These are phyloP conservation scores for Cercospora sesami DNA, from an alignment of 2,329 filamentous ascomycete species.

Conservation along the genomic window DNA sequence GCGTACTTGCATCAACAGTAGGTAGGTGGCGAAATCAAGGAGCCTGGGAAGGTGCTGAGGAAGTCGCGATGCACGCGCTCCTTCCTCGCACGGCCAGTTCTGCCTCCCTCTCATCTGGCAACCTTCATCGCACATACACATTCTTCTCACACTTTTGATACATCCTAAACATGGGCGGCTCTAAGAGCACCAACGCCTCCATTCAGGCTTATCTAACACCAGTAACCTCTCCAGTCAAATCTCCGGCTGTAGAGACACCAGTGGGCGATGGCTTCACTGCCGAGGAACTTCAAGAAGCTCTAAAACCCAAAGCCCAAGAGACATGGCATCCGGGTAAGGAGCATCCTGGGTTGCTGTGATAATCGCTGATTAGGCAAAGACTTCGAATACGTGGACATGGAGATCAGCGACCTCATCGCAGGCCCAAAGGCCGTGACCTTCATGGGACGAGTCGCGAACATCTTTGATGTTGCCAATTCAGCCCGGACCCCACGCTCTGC, in stretches of 20 bases:
- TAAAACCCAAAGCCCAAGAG: constrained; percentile 26
- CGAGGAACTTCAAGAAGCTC: constrained; percentile 42
- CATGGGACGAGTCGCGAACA: constrained; percentile 58
- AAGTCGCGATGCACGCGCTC: constrained; percentile 2
- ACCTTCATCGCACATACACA: neutral
- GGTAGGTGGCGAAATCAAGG: neutral
- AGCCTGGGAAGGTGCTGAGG: neutral
- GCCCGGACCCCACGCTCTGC: constrained; percentile 49
- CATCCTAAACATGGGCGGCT: neutral
- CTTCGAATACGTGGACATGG: constrained; percentile 47
- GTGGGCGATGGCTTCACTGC: constrained; percentile 56
- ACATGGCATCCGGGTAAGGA: constrained; percentile 48
- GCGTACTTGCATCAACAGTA: neutral
- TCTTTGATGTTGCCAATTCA: constrained; percentile 48
- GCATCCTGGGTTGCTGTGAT: neutral
- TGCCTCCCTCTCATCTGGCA: neutral
- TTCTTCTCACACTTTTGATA: constrained; percentile 2
- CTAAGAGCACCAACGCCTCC: constrained; percentile 35
- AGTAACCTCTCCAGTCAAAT: constrained; percentile 30
- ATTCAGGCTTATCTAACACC: constrained; percentile 47
- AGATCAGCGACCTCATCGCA: constrained; percentile 51
- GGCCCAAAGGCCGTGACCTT: constrained; percentile 56
- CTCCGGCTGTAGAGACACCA: neutral
- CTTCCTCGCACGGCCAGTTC: constrained; percentile 8
- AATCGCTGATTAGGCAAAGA: constrained; percentile 20